phyloP scores from a whole-genome alignment of 305 asterid species.

The Fraxinus ornus region DNA sequence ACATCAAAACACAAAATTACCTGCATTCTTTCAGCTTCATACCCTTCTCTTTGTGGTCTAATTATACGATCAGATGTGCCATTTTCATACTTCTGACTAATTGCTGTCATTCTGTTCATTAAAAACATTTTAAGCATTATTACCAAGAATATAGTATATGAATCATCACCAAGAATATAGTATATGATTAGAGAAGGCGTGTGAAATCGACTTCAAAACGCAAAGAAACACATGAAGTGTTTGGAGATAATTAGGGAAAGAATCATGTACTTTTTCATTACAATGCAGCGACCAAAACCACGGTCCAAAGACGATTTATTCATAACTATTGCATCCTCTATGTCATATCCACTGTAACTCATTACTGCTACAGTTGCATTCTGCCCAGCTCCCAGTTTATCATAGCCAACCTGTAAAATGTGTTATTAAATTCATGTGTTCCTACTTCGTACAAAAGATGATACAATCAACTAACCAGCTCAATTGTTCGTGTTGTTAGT shows the following conservation, averaged over 20 bases:
- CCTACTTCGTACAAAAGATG: constrained; percentile 14
- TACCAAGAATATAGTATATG: constrained; percentile 5
- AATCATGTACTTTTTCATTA: constrained; percentile 62
- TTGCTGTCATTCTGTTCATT: constrained; percentile 54
- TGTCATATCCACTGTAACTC: constrained; percentile 99
- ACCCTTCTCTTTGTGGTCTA: constrained; percentile 60
- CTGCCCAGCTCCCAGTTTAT: constrained; percentile 98
- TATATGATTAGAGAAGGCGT: neutral
- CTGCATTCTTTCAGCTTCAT: constrained; percentile 63
- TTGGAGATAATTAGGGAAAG: constrained; percentile 10
- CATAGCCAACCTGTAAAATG: constrained; percentile 65
- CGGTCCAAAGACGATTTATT: constrained; percentile 96
- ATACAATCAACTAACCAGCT: constrained; percentile 64
- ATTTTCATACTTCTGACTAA: constrained; percentile 60
- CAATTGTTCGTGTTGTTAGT: constrained; percentile 88
- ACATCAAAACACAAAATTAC: constrained; percentile 33
- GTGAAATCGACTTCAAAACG: constrained; percentile 3
- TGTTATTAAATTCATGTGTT: constrained; percentile 17
- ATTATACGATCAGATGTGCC: constrained; percentile 59
- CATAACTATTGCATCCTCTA: constrained; percentile 99
- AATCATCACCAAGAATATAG: constrained; percentile 16
- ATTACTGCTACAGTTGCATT: constrained; percentile 98
- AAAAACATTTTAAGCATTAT: constrained; percentile 18
- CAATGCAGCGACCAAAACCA: constrained; percentile 98
- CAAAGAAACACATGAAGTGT: neutral